These are phyloP conservation scores for Pichia sp. DNA, from an alignment of 1,139 yeast species.

Conservation along the genomic window DNA sequence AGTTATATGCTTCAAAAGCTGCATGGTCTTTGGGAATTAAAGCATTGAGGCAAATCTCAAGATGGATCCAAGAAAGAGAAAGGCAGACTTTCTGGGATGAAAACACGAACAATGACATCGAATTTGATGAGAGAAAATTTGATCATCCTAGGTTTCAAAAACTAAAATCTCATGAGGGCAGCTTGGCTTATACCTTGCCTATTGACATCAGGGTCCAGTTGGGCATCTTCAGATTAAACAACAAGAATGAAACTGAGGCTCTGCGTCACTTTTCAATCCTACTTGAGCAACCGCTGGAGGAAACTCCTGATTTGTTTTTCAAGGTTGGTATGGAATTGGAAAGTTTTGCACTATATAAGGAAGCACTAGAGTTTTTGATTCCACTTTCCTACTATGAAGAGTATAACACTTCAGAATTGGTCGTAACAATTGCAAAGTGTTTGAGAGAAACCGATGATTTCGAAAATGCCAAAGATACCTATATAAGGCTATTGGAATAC, in stretches of 20 bases:
- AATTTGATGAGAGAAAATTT: constrained; percentile 68
- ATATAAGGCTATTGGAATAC: constrained; percentile 48
- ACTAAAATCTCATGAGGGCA: constrained; percentile 36
- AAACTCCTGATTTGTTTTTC: constrained; percentile 65
- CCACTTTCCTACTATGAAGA: constrained; percentile 52
- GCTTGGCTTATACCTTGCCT: constrained; percentile 54
- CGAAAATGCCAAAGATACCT: constrained; percentile 64
- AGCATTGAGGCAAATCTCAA: constrained; percentile 62
- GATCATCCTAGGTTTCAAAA: constrained; percentile 40
- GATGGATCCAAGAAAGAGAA: constrained; percentile 78
- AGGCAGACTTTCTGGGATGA: constrained; percentile 85
- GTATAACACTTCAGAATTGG: constrained; percentile 47
- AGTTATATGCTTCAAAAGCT: constrained; percentile 65
- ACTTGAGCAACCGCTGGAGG: constrained; percentile 51
- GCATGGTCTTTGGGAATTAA: constrained; percentile 62
- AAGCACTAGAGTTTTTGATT: constrained; percentile 63
- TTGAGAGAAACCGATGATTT: constrained; percentile 68
- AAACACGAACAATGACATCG: constrained; percentile 59
- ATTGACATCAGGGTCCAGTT: constrained; percentile 82
- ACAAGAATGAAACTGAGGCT: constrained; percentile 67
- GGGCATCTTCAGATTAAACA: constrained; percentile 66
- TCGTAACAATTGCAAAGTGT: constrained; percentile 70
- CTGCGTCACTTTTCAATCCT: constrained; percentile 61
- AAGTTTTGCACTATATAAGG: constrained; percentile 61
- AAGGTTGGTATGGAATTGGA: constrained; percentile 76